A percentile compares a stretch with the other conserved stretches of the same genome.
These are phyloP conservation scores for Babesia divergens DNA, from an alignment of 169 alveolate genomes.

Conservation along the genomic window DNA sequence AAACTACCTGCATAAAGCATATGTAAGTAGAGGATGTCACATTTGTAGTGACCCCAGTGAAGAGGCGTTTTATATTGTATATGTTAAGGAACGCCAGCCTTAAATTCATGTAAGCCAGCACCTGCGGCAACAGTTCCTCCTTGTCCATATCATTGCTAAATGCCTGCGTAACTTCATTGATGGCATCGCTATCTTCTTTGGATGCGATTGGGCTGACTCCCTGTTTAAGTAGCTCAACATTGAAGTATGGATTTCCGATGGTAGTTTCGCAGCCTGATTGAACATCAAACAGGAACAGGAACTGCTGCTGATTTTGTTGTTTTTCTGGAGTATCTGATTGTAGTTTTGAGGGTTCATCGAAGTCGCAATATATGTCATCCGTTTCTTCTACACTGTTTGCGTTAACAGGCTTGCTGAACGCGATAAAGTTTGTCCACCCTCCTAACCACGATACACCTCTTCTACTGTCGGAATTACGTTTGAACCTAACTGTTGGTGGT, in stretches of 20 bases:
- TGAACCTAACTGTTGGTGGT: constrained; percentile 55
- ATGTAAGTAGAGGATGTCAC: neutral
- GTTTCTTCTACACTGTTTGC: neutral
- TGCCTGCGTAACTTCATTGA: constrained; percentile 59
- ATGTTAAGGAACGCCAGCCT: constrained; percentile 62
- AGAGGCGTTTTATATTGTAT: constrained; percentile 42
- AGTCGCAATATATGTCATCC: constrained; percentile 4
- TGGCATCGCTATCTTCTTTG: constrained; percentile 57
- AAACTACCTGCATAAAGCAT: constrained; percentile 27
- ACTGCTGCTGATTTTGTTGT: constrained; percentile 9
- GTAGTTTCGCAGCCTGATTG: constrained; percentile 32
- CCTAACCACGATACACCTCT: constrained; percentile 50
- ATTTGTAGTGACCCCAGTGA: constrained; percentile 37
- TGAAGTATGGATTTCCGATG: constrained; percentile 45
- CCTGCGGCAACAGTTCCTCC: constrained; percentile 63
- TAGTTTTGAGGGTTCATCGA: constrained; percentile 12
- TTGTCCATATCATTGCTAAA: constrained; percentile 44
- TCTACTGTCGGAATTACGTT: constrained; percentile 28
- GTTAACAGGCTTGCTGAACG: constrained; percentile 26
- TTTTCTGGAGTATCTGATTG: neutral
- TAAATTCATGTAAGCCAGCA: constrained; percentile 56
- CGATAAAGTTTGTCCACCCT: constrained; percentile 54
- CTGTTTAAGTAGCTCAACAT: constrained; percentile 37
- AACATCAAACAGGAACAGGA: constrained; percentile 53
- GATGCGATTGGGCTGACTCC: constrained; percentile 51